Conservation (phyloP, 108 stramenopile species). For the Nitzschia sp. region DNA sequence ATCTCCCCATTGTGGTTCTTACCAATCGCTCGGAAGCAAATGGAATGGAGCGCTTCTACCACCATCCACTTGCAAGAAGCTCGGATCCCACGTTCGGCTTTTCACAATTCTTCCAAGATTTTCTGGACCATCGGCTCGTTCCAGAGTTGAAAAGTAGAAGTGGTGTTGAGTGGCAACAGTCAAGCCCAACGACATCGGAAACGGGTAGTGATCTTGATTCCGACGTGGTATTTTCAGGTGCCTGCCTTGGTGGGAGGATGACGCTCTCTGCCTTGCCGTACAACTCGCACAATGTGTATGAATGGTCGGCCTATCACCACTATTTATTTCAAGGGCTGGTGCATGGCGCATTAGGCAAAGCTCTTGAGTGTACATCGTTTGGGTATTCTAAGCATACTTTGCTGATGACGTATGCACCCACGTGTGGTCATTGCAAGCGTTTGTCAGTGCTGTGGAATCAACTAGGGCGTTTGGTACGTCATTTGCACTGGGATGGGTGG, state of each 20-base stretch:
- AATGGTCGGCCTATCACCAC: slow-evolving; percentile 15
- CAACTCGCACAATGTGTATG: slow-evolving; percentile 3
- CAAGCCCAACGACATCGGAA: neutral
- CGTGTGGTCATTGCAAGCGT: slow-evolving; percentile 82
- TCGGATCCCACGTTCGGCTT: neutral
- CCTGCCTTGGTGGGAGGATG: neutral
- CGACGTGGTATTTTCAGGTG: neutral
- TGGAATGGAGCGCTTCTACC: slow-evolving; percentile 40
- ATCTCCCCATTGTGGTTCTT: slow-evolving; percentile 53
- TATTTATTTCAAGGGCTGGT: neutral
- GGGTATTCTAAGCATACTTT: slow-evolving; percentile 42
- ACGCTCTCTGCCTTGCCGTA: neutral
- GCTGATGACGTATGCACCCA: slow-evolving; percentile 49
- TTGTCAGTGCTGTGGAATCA: slow-evolving; percentile 67
- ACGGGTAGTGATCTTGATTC: neutral
- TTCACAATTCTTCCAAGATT: slow-evolving; percentile 36
- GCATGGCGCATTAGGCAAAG: neutral
- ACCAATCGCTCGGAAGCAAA: slow-evolving; percentile 43
- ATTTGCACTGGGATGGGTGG: slow-evolving; percentile 49
- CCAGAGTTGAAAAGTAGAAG: slow-evolving; percentile 19
- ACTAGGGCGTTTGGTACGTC: slow-evolving; percentile 47
- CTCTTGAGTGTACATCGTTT: neutral
- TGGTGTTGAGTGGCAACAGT: neutral
- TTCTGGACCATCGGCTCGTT: slow-evolving; percentile 26
- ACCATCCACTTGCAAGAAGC: slow-evolving; percentile 17